Base-by-base conservation (phyloP, 1,139 yeast genomes). In the Saccharomyces uvarum region DNA sequence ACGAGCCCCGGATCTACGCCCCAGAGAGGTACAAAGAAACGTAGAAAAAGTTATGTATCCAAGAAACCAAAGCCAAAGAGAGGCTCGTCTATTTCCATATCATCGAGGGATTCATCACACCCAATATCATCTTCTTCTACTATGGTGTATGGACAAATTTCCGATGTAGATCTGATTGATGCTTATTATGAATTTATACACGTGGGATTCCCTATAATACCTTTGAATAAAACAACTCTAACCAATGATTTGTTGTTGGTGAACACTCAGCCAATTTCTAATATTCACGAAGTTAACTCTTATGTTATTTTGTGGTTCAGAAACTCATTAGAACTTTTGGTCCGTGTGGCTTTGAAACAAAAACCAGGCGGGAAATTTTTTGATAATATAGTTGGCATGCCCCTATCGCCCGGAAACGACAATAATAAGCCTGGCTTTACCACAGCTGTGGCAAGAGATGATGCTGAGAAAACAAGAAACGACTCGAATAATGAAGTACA, bases 161-260 rank as follows among this genome's bases (percentile, higher is more conserved):
- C 68, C 8, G 70, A 68, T 52, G 60, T 60, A 13, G 67, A 67
- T 27, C 56, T 73, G 48, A 62, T 71, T 53, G 72, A 73, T 49
- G 54, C 69, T 0, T 84, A 84, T 63, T 84, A 82, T 63, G 68
- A 75, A 29, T 77, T 74, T 53, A 75, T 82, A 60, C 89, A 84
- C 63, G 63, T 69, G 0, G 75, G 74, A 28, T 79, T 83, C 63
- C 88, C 89, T 5, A 71, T 84, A 0, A 71, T 85, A 26, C 85
- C 88, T 0, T 69, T 77, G 56, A 75, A 77, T 58, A 76, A 75
- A 53, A 68, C 63, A 47, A 73, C 70, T 4, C 64, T 75, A 46
- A 67, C 68, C 1, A 65, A 66, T 51, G 69, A 65, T 13, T 72
- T 71, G 27, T 57, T 73, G 19, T 49, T 73, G 16, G 60, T 71